A percentile compares a stretch with the other conserved stretches of the same genome.
Conservation (phyloP, 2,329 filamentous ascomycete genomes). For the Cladosporium sp. region DNA sequence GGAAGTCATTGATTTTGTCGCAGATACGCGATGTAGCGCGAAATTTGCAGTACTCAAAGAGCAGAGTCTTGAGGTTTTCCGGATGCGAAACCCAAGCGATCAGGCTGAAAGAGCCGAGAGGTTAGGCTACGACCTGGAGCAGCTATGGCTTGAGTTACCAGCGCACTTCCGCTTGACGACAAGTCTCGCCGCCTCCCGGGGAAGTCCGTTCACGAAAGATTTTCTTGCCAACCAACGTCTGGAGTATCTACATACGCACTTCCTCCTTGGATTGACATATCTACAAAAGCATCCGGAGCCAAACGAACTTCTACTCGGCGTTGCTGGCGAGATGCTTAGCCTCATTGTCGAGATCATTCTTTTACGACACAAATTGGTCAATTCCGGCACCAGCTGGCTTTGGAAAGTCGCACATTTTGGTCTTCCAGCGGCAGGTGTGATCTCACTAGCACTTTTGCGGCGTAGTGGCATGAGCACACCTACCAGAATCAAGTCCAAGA, state of each 20-base stretch:
- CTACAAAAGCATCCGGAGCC: slow-evolving; percentile 23
- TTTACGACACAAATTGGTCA: slow-evolving; percentile 27
- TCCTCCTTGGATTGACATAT: slow-evolving; percentile 27
- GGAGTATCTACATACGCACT: slow-evolving; percentile 32
- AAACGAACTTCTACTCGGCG: slow-evolving; percentile 22
- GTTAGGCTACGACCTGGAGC: slow-evolving; percentile 12
- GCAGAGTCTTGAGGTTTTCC: slow-evolving; percentile 30
- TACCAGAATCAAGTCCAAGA: slow-evolving; percentile 17
- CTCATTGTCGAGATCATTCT: slow-evolving; percentile 30
- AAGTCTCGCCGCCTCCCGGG: neutral
- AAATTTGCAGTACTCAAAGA: slow-evolving; percentile 32
- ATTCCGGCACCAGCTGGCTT: slow-evolving; percentile 31
- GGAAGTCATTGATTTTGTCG: slow-evolving; percentile 21
- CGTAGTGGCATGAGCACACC: slow-evolving; percentile 5
- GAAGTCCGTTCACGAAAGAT: slow-evolving; percentile 25
- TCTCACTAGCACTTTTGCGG: slow-evolving; percentile 26
- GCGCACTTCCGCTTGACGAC: slow-evolving; percentile 17
- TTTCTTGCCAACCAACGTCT: slow-evolving; percentile 31
- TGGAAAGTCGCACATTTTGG: slow-evolving; percentile 36
- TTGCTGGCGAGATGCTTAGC: slow-evolving; percentile 28
- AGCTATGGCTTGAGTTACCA: slow-evolving; percentile 27
- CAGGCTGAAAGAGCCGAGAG: neutral
- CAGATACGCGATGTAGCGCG: slow-evolving; percentile 30
- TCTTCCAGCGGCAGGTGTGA: slow-evolving; percentile 33
- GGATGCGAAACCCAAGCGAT: slow-evolving; percentile 17